A percentile compares a stretch with the other conserved stretches of the same genome.
Evolutionary conservation across 495 filamentous ascomycete species (phyloP).

Genomic region (Aspergillus ostianus): DNA sequence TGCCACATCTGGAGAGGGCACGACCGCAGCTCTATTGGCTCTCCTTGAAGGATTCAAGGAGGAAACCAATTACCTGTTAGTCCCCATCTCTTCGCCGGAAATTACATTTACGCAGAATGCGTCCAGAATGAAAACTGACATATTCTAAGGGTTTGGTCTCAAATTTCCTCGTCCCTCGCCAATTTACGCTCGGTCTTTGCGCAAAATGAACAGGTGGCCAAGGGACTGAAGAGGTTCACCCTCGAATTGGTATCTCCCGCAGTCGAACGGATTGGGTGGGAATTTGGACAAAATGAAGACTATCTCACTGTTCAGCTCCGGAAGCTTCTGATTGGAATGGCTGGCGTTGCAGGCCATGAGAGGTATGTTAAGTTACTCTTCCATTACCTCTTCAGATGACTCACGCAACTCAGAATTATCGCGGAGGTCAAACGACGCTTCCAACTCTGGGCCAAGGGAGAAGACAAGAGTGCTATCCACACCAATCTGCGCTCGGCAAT

Average conservation of each 20-base stretch:
- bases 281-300: conserved; percentile 70
- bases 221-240: conserved; percentile 71
- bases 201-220: conserved; percentile 52
- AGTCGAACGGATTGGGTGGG: conserved; percentile 81
- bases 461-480: conserved; percentile 66
- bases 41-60: conserved; percentile 77
- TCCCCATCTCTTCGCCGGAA: conserved; percentile 1
- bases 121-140: conserved; percentile 18
- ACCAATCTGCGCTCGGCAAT: conserved; percentile 76
- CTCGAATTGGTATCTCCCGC: conserved; percentile 68
- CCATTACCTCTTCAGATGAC: conserved; percentile 4
- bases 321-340: conserved; percentile 71
- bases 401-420: conserved; percentile 52
- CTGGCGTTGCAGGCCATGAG: conserved; percentile 70
- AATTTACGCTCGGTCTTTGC: conserved; percentile 66
- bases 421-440: conserved; percentile 73
- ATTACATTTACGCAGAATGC: not conserved
- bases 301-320: conserved; percentile 79
- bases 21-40: conserved; percentile 72
- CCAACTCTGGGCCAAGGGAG: conserved; percentile 64
- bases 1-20: conserved; percentile 80
- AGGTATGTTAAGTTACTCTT: conserved; percentile 46
- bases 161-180: conserved; percentile 68
- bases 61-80: conserved; percentile 77
- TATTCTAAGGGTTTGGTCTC: conserved; percentile 67